Evolutionary conservation across 371 early-diverging fungal species (phyloP).

Genomic region (Sporodiniella umbellata): DNA sequence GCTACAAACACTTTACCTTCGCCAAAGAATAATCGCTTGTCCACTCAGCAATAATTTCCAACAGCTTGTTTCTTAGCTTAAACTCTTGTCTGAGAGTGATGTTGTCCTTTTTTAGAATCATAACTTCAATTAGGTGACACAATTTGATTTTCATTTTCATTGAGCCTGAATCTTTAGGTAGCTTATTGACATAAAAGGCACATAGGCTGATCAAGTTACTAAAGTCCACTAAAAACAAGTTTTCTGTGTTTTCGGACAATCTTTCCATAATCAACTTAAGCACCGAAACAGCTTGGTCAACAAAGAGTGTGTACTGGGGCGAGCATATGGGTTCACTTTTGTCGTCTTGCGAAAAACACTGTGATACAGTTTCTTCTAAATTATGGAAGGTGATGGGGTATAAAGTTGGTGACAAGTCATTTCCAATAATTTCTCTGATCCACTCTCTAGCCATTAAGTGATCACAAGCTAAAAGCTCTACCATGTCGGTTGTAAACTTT

Average conservation of each 20-base stretch:
- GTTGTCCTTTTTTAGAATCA: constrained; percentile 72
- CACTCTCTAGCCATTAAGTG: constrained; percentile 81
- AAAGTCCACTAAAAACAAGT: constrained; percentile 71
- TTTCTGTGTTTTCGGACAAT: constrained; percentile 56
- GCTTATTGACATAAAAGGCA: constrained; percentile 73
- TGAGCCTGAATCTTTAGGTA: constrained; percentile 51
- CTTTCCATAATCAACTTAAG: constrained; percentile 78
- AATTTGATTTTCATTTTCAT: constrained; percentile 75
- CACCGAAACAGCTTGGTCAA: constrained; percentile 81
- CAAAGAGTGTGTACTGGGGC: constrained; percentile 78
- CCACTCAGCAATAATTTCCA: constrained; percentile 81
- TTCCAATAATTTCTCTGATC: constrained; percentile 80
- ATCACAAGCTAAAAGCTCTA: constrained; percentile 77
- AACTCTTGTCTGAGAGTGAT: constrained; percentile 80
- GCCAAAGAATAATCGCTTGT: constrained; percentile 69
- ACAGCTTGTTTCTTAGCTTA: constrained; percentile 72
- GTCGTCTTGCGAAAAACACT: constrained; percentile 65
- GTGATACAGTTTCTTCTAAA: constrained; percentile 59
- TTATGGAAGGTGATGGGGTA: constrained; percentile 76
- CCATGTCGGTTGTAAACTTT: constrained; percentile 76
- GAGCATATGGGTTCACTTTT: constrained; percentile 61
- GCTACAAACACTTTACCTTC: constrained; percentile 11
- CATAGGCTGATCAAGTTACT: constrained; percentile 70
- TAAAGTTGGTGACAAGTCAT: constrained; percentile 74
- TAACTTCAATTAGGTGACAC: constrained; percentile 76